Base-by-base conservation (phyloP, 768 basidiomycete species). In the Xanthoconium purpureum region DNA sequence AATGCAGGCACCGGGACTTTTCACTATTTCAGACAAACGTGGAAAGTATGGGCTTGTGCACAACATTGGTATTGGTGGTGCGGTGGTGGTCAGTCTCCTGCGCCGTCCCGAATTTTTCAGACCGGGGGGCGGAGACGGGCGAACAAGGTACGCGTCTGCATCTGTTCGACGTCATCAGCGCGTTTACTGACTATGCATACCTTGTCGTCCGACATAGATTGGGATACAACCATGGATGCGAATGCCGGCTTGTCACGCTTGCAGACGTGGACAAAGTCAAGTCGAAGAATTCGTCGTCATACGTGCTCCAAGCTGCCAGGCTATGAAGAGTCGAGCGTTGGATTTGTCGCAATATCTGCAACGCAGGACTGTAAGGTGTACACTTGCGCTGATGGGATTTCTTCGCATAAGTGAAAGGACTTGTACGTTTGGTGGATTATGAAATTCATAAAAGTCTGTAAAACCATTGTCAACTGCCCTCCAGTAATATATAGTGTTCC, bases 1-100 rank as follows among this genome's bases (percentile, higher is more conserved):
- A 29, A 89, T 91, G 88, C 90, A 91, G 74, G 87, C 83, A 3
- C 83, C 84, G 1, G 84, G 83, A 10, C 76, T 91, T 44, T 88
- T 91, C 60, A 77, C 84, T 54, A 75, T 63, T 5, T 42, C 76
- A 2, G 88, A 90, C 66, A 77, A 77, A 62, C 84, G 85, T 32
- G 88, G 89, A 3, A 91, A 91, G 71, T 90, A 80, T 59, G 90
- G 88, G 5, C 76, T 94, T 13, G 84, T 89, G 10, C 91, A 94
- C 61, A 94, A 94, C 66, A 76, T 94, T 43, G 91, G 90, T 14
- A 78, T 92, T 24, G 91, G 91, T 51, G 87, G 88, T 47, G 89
- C 89, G 14, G 88, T 83, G 4, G 89, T 91, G 29, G 84, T 90
- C 47, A 87, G 85, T 33, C 74, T 93, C 13, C 75, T 93, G 32